Conservation (phyloP, 805 yeast species). For the Starmera quercuum region DNA sequence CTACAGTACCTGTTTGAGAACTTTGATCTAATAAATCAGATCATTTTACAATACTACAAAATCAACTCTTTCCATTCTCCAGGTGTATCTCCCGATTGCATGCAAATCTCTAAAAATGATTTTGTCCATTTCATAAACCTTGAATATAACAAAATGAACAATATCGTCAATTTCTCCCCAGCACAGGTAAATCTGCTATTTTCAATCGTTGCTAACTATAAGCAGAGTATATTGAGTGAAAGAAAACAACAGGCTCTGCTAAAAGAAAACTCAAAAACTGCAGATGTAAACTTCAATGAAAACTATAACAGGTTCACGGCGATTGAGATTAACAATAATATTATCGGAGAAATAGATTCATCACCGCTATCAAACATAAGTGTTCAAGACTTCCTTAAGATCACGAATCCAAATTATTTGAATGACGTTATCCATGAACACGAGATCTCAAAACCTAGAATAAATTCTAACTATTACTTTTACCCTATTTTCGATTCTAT, state of each 20-base stretch:
- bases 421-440: constrained; percentile 25
- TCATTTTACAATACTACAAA: constrained; percentile 20
- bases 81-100: constrained; percentile 16
- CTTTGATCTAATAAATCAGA: constrained; percentile 27
- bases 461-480: constrained; percentile 29
- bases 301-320: background rate
- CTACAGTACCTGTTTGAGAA: constrained; percentile 30
- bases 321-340: constrained; percentile 2
- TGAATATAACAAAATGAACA: constrained; percentile 32
- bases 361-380: constrained; percentile 17
- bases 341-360: background rate
- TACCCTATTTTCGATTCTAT: constrained; percentile 76
- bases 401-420: constrained; percentile 26
- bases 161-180: constrained; percentile 31
- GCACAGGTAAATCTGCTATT: constrained; percentile 32
- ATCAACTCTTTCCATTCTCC: constrained; percentile 4
- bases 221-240: constrained; percentile 4
- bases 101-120: constrained; percentile 28
- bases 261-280: background rate
- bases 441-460: constrained; percentile 20
- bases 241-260: background rate
- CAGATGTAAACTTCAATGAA: background rate
- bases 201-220: constrained; percentile 27
- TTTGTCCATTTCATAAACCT: constrained; percentile 25
- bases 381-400: constrained; percentile 26